phyloP scores from a whole-genome alignment of 768 basidiomycete species.

The Mycena capillaripes region DNA sequence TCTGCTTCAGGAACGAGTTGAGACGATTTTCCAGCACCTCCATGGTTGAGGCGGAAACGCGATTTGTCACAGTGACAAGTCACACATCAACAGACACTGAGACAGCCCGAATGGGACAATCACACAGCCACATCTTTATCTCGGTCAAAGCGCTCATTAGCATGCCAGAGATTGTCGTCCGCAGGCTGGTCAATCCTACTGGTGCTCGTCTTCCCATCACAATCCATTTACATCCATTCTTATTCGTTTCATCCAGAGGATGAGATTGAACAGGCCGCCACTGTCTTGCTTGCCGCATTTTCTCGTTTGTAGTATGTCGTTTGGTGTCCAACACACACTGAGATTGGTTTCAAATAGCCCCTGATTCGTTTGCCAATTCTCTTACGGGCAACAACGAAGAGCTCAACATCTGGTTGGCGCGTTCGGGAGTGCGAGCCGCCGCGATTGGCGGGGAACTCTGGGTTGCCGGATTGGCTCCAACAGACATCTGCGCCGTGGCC shows the following conservation, averaged over 20 bases:
- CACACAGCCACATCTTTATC: neutral
- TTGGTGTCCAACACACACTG: neutral
- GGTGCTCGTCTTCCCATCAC: constrained; percentile 2
- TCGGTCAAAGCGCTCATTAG: too few species aligned
- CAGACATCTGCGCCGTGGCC: constrained; percentile 33
- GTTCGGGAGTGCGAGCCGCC: constrained; percentile 15
- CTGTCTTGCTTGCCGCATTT: constrained; percentile 6
- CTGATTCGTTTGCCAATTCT: constrained; percentile 50
- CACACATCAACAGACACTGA: neutral
- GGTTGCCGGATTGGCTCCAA: constrained; percentile 27
- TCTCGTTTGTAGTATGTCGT: too few species aligned
- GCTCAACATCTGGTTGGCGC: neutral
- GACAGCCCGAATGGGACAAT: neutral
- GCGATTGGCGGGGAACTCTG: constrained; percentile 31
- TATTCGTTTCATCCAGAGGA: neutral
- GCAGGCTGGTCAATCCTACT: constrained; percentile 14
- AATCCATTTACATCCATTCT: neutral
- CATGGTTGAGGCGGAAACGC: constrained; percentile 52
- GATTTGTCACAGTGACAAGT: neutral
- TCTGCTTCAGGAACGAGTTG: constrained; percentile 77
- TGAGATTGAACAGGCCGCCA: constrained; percentile 13
- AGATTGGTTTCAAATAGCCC: neutral
- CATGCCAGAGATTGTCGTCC: constrained; percentile 10
- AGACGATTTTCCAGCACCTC: constrained; percentile 70
- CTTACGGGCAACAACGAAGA: constrained; percentile 39